phyloP scores from a whole-genome alignment of 2,329 filamentous ascomycete genomes.

The Ceratocystis cacaofunesta region DNA sequence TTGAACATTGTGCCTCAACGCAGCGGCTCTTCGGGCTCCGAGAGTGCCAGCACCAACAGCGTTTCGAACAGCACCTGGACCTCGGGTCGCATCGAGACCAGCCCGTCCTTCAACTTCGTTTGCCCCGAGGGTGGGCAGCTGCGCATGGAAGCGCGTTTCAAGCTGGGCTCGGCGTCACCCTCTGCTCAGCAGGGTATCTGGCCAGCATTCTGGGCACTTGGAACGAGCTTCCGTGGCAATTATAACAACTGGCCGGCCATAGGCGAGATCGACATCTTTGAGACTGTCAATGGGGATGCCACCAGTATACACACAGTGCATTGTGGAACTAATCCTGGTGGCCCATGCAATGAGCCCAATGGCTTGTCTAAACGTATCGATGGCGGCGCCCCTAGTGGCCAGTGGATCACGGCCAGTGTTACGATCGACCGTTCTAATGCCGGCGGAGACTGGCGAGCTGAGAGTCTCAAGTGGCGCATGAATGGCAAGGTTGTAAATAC shows the following conservation, averaged over 20 bases:
- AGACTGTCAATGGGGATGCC: constrained; percentile 28
- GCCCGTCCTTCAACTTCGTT: constrained; percentile 24
- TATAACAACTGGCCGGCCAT: constrained; percentile 29
- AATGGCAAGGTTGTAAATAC: constrained; percentile 23
- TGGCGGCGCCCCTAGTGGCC: constrained; percentile 20
- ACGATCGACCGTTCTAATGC: constrained; percentile 24
- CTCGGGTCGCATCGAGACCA: constrained; percentile 31
- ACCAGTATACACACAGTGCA: constrained; percentile 28
- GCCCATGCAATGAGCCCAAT: constrained; percentile 29
- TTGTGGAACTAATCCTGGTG: constrained; percentile 28
- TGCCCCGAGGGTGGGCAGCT: constrained; percentile 25
- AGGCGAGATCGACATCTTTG: constrained; percentile 33
- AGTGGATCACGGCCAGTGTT: constrained; percentile 25
- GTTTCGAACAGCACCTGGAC: constrained; percentile 27
- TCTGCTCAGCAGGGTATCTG: constrained; percentile 28
- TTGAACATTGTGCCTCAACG: constrained; percentile 15
- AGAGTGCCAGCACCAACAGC: not conserved
- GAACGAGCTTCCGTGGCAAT: constrained; percentile 26
- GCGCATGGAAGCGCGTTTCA: constrained; percentile 28
- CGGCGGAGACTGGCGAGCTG: constrained; percentile 20
- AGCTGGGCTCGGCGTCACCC: constrained; percentile 23
- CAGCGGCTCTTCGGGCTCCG: not conserved
- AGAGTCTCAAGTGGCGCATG: constrained; percentile 26
- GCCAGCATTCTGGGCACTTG: constrained; percentile 34
- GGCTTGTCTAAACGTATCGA: constrained; percentile 22